These are phyloP conservation scores for Kodamaea neixiangensis DNA, from an alignment of 805 yeast species.

Conservation along the genomic window DNA sequence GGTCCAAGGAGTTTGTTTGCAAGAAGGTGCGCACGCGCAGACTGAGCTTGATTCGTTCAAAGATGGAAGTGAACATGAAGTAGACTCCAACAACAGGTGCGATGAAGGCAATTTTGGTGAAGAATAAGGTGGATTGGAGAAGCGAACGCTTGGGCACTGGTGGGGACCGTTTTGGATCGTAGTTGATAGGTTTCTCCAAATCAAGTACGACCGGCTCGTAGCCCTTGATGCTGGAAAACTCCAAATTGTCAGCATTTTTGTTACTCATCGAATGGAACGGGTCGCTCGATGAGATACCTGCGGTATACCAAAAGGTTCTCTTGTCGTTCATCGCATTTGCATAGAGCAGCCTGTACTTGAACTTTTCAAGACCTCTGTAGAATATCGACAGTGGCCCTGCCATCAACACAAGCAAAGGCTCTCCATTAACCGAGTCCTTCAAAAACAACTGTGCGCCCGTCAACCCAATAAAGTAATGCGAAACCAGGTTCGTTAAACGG, in stretches of 20 bases:
- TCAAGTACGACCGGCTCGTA: slow-evolving; percentile 64
- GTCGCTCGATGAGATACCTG: slow-evolving; percentile 64
- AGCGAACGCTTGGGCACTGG: background rate
- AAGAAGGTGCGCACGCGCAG: slow-evolving; percentile 31
- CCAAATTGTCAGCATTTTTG: slow-evolving; percentile 36
- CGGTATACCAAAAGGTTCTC: slow-evolving; percentile 81
- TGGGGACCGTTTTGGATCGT: slow-evolving; percentile 4
- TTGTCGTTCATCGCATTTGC: slow-evolving; percentile 80
- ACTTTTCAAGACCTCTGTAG: slow-evolving; percentile 52
- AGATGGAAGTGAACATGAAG: slow-evolving; percentile 45
- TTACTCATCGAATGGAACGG: slow-evolving; percentile 58
- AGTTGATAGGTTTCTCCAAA: slow-evolving; percentile 43
- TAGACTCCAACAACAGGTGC: slow-evolving; percentile 68
- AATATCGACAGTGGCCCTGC: slow-evolving; percentile 63
- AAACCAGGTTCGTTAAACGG: slow-evolving; percentile 59
- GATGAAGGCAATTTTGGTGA: slow-evolving; percentile 30
- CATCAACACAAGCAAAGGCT: slow-evolving; percentile 67
- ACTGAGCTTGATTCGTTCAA: slow-evolving; percentile 37
- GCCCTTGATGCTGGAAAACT: slow-evolving; percentile 47
- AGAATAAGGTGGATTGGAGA: background rate
- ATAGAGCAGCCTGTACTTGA: slow-evolving; percentile 58
- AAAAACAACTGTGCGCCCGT: slow-evolving; percentile 77
- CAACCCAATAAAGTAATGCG: slow-evolving; percentile 65
- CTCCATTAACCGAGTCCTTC: slow-evolving; percentile 34
- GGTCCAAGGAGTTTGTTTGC: slow-evolving; percentile 37